Evolutionary conservation across 225 moss, liverwort and hornwort species (phyloP), one percentile per base, ranked within the genome.

Genomic region (Neckera pumila): DNA sequence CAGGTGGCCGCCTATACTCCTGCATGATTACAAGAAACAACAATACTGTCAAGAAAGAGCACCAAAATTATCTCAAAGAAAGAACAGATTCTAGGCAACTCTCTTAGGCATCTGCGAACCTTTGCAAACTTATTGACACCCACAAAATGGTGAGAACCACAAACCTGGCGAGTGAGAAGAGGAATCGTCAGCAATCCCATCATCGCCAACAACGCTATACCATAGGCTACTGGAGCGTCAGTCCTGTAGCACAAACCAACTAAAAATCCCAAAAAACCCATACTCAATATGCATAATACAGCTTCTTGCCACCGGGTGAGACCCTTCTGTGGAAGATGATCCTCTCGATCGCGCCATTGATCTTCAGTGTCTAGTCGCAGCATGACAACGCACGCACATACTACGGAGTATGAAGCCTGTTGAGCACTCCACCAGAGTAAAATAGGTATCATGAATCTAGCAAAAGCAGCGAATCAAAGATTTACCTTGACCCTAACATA

Each of bases 331-430:
- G 87, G 72, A 86, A 84, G 53, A 85, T 88, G 82, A 92, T 87
- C 87, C 90, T 88, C 86, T 85, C 72, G 79, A 80, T 89, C 76
- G 67, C 91, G 91, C 93, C 93, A 93, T 53, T 93, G 89, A 82
- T 94, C 93, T 84, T 94, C 93, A 61, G 92, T 91, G 28, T 87
- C 86, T 63, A 94, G 78, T 88, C 98, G 93, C 65, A 96, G 92
- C 89, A 96, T 94, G 86, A 99, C 90, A 87, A 99, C 98, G 90
- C 97, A 97, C 58, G 96, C 97, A 85, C 96, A 96, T 74, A 99
- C 98, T 74, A 95, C 95, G 74, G 97, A 96, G 90, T 99, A 99
- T 27, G 96, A 96, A 82, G 94, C 94, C 98, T 98, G 97, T 92
- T 89, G 54, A 81, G 84, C 88, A 89, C 47, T 51, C 84, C 70